phyloP scores from a whole-genome alignment of 2,329 filamentous ascomycete species.

The Fusarium sp. region DNA sequence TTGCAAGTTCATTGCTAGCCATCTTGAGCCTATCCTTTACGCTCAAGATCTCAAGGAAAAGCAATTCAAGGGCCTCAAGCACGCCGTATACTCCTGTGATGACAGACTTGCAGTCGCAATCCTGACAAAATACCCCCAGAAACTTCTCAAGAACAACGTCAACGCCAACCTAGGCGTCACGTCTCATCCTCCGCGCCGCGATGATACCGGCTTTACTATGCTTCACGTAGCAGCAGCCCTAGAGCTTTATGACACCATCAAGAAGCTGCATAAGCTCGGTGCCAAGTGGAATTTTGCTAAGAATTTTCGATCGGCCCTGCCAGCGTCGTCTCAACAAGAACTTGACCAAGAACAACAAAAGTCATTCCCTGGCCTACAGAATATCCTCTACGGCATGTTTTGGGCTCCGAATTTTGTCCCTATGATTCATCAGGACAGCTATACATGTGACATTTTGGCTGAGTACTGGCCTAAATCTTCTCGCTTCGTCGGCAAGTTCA shows the following conservation, averaged over 20 bases:
- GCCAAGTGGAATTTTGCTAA: not conserved
- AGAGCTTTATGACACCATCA: not conserved
- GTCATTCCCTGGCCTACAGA: not conserved
- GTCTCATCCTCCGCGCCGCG: not conserved
- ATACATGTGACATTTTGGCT: not conserved
- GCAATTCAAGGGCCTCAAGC: not conserved
- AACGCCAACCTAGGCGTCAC: not conserved
- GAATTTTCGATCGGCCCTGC: not conserved
- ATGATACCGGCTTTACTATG: not conserved
- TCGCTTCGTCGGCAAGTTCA: not conserved
- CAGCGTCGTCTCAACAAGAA: too few relatives aligned
- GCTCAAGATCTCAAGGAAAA: not conserved
- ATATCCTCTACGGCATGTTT: not conserved
- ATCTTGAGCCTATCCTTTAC: slow-evolving; percentile 4
- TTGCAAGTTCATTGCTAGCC: not conserved
- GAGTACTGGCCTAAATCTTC: not conserved
- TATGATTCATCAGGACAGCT: not conserved
- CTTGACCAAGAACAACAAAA: not conserved
- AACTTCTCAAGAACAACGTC: not conserved
- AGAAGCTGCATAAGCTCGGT: not conserved
- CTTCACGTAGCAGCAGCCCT: slow-evolving; percentile 17
- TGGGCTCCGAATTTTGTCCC: slow-evolving; percentile 7
- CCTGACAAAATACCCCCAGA: not conserved
- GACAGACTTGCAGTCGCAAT: not conserved
- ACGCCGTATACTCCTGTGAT: not conserved